Evolutionary conservation across 345 rosid species (phyloP), one percentile per base, ranked within the genome.

Genomic region (Acer yangbiense): DNA sequence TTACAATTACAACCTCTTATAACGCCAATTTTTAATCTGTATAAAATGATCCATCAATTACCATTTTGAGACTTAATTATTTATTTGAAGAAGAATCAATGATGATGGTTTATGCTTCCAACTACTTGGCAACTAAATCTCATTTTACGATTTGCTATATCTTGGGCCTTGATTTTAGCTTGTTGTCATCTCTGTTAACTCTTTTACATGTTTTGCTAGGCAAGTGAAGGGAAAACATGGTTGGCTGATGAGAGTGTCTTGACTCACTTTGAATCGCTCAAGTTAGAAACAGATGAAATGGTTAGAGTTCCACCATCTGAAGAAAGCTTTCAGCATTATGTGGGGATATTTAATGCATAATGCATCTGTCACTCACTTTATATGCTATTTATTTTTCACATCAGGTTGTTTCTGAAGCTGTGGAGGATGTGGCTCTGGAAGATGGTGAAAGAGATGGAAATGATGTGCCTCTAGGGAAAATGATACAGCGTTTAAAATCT

Each of bases 401-500:
- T 86, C 89, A 90, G 99, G 88, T 77, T 82, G 83, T 73, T 65
- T 73, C 89, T 55, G 86, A 83, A 79, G 64, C 44, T 71, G 78
- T 82, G 35, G 85, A 86, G 61, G 84, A 87, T 65, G 89, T 81
- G 78, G 86, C 64, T 85, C 72, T 80, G 68, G 81, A 86, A 74
- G 97, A 88, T 69, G 83, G 79, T 68, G 93, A 94, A 61, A 88
- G 67, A 79, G 99, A 91, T 82, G 97, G 87, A 71, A 89, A 86
- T 76, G 99, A 94, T 76, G 83, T 89, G 75, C 95, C 98, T 77
- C 86, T 94, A 29, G 92, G 92, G 50, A 88, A 92, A 83, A 92
- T 94, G 73, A 70, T 92, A 17, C 92, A 91, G 80, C 89, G 81
- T 46, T 74, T 94, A 82, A 96, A 88, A 83, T 88, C 94, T 78